A percentile compares a stretch with the other conserved stretches of the same genome.
Evolutionary conservation across 208 protist genomes (phyloP).

Genomic region (Balamuthia mandrillaris): DNA sequence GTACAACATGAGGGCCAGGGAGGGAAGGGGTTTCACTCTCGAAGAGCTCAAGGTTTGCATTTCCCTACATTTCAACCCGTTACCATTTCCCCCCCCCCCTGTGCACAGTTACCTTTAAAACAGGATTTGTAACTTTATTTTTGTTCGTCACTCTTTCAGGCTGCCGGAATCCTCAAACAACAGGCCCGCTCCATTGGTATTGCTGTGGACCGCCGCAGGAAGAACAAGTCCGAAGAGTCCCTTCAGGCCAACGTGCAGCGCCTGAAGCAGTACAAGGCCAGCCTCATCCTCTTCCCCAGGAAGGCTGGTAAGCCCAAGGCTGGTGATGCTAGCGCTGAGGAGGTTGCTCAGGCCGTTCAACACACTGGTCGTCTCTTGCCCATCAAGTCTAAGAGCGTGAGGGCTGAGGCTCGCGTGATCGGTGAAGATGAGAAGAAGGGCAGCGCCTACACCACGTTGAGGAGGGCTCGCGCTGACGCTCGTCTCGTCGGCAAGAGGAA

Average conservation of each 20-base stretch:
- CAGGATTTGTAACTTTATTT: no score
- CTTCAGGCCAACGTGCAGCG: slow-evolving; percentile 90
- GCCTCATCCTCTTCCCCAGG: slow-evolving; percentile 87
- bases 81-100: slow-evolving; percentile 23
- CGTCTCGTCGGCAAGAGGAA: slow-evolving; percentile 84
- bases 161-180: slow-evolving; percentile 55
- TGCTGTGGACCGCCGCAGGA: slow-evolving; percentile 90
- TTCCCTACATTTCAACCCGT: neutral
- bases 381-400: neutral
- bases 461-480: slow-evolving; percentile 84
- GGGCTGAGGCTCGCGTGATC: slow-evolving; percentile 5
- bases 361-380: slow-evolving; percentile 29
- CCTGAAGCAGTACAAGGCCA: slow-evolving; percentile 93
- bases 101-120: neutral
- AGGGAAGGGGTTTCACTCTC: slow-evolving; percentile 93
- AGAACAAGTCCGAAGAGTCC: slow-evolving; percentile 89
- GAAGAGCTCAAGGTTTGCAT: slow-evolving; percentile 86
- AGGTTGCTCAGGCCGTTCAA: slow-evolving; percentile 80
- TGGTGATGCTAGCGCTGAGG: slow-evolving; percentile 58
- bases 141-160: slow-evolving; percentile 8
- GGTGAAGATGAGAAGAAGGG: slow-evolving; percentile 56
- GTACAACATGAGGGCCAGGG: slow-evolving; percentile 93
- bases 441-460: slow-evolving; percentile 82
- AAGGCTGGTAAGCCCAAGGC: slow-evolving; percentile 28
- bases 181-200: slow-evolving; percentile 93